Evolutionary conservation across 139 green algal genomes (phyloP).

Genomic region (Spirogloea muscicola): DNA sequence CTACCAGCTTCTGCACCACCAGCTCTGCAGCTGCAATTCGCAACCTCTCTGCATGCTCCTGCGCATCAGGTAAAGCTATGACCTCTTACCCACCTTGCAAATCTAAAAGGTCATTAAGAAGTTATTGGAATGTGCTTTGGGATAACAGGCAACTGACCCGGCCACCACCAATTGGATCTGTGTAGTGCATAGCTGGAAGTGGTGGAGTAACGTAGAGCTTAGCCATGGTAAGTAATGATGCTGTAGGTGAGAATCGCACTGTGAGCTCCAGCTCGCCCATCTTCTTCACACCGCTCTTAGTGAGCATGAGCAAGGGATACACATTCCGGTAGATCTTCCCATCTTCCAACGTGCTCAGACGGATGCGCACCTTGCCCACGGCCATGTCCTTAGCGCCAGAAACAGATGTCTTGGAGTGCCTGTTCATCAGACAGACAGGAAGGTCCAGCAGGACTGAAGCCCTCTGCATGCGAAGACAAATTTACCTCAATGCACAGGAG

Average conservation of each 20-base stretch:
- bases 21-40: not conserved
- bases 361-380: slow-evolving; percentile 32
- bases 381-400: slow-evolving; percentile 16
- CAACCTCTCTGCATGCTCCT: not conserved
- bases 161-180: slow-evolving; percentile 8
- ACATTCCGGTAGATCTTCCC: slow-evolving; percentile 18
- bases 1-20: not conserved
- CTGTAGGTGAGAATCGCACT: slow-evolving; percentile 8
- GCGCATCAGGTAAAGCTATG: no score
- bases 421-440: no score
- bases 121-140: no score
- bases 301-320: slow-evolving; percentile 14
- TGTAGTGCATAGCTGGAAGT: slow-evolving; percentile 11
- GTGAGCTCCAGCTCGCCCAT: slow-evolving; percentile 32
- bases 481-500: no score
- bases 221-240: not conserved
- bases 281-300: slow-evolving; percentile 22
- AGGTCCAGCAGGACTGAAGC: no score
- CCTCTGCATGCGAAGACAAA: no score
- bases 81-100: no score
- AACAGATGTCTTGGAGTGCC: no score
- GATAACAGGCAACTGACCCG: no score
- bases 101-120: no score
- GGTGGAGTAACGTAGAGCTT: not conserved
- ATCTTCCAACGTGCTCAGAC: slow-evolving; percentile 7